Evolutionary conservation across 176 grass and related monocot species (phyloP).

Genomic region (Oryza longistaminata): DNA sequence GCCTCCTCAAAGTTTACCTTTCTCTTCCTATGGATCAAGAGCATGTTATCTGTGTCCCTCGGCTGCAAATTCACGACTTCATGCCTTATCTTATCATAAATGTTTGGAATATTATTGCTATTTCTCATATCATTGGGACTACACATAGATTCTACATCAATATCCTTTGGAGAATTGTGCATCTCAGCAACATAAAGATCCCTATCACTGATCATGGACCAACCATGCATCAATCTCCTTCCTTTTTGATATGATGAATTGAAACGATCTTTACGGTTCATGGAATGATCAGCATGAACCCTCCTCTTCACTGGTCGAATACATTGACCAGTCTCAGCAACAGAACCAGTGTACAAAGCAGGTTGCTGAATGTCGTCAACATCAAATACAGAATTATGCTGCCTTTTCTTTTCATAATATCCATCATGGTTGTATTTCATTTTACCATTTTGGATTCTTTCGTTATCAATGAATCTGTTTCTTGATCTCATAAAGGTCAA

Average conservation of each 20-base stretch:
- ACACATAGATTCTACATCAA: constrained; percentile 37
- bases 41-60: constrained; percentile 44
- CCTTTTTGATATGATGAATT: constrained; percentile 38
- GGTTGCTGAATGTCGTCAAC: constrained; percentile 26
- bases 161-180: constrained; percentile 33
- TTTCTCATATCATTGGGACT: constrained; percentile 41
- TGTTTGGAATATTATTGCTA: constrained; percentile 49
- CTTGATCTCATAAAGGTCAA: constrained; percentile 35
- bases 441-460: constrained; percentile 30
- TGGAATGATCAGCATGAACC: constrained; percentile 31
- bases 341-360: constrained; percentile 12
- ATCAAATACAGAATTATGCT: constrained; percentile 11
- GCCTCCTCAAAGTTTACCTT: constrained; percentile 82
- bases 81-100: constrained; percentile 47
- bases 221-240: constrained; percentile 46
- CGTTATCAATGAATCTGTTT: constrained; percentile 31
- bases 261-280: constrained; percentile 29
- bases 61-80: constrained; percentile 37
- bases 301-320: constrained; percentile 45
- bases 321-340: constrained; percentile 29
- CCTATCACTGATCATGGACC: constrained; percentile 38
- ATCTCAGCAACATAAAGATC: constrained; percentile 33
- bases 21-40: constrained; percentile 63
- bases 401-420: constrained; percentile 40
- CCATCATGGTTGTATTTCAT: constrained; percentile 27